Percentiles rank a stretch among this genome's conserved stretches.
These are phyloP conservation scores for Fusarium denticulatum DNA, from an alignment of 2,329 filamentous ascomycete genomes.

Conservation along the genomic window DNA sequence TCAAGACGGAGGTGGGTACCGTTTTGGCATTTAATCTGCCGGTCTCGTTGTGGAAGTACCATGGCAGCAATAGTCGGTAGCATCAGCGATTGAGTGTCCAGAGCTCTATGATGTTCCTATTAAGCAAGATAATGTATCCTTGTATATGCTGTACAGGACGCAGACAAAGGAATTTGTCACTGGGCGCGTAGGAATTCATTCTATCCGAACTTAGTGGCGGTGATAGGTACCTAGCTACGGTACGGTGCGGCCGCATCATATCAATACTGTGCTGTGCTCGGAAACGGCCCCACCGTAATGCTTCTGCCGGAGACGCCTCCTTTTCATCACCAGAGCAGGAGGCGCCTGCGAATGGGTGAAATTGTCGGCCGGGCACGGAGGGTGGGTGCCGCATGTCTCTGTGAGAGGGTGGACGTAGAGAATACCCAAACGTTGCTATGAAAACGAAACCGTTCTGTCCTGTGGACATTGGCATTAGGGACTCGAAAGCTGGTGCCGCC, in stretches of 20 bases:
- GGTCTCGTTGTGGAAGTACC: conserved; percentile 4
- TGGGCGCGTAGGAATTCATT: background rate
- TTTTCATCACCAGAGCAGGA: conserved; percentile 14
- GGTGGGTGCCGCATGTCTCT: conserved; percentile 4
- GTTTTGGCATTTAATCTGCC: conserved; percentile 27
- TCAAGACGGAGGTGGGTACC: conserved; percentile 33
- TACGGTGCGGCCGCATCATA: conserved; percentile 13
- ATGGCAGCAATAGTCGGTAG: background rate
- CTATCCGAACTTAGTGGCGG: background rate
- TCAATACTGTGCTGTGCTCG: conserved; percentile 18
- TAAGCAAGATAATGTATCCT: background rate
- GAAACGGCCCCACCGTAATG: conserved; percentile 33
- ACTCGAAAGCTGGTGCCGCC: conserved; percentile 9
- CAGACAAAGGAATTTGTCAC: background rate
- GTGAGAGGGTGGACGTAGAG: conserved; percentile 9
- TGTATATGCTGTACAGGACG: background rate
- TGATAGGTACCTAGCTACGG: background rate
- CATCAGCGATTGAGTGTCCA: background rate
- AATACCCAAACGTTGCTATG: background rate
- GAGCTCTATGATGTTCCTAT: too few relatives aligned
- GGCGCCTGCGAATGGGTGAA: conserved; percentile 6
- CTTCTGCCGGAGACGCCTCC: conserved; percentile 27
- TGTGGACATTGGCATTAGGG: background rate
- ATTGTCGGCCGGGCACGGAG: conserved; percentile 18
- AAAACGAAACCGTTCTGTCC: conserved; percentile 1